Evolutionary conservation across 2,329 filamentous ascomycete genomes (phyloP).

Genomic region (Lasiodiplodia gonubiensis): DNA sequence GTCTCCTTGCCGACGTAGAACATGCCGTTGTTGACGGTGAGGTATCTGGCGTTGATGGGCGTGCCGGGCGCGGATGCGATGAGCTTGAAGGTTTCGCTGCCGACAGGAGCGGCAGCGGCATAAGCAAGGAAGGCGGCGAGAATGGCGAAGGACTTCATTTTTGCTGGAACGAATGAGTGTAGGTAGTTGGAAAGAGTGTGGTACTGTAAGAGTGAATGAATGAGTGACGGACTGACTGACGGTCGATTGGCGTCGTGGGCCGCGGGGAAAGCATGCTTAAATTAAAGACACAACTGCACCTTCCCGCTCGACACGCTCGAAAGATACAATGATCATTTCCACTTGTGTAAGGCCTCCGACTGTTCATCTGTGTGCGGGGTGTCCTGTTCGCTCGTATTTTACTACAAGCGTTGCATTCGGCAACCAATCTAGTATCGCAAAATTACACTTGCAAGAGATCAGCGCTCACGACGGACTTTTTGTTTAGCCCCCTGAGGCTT

Average conservation of each 20-base stretch:
- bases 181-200: not conserved
- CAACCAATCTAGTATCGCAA: not conserved
- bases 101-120: not conserved
- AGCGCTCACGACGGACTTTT: not conserved
- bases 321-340: not conserved
- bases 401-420: not conserved
- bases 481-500: not conserved
- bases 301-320: not conserved
- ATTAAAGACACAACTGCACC: not conserved
- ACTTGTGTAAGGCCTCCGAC: not conserved
- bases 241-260: not conserved
- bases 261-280: not conserved
- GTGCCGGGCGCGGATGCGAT: not conserved
- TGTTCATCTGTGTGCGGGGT: not conserved
- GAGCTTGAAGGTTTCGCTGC: not conserved
- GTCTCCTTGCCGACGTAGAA: slow-evolving; percentile 2
- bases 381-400: not conserved
- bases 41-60: not conserved
- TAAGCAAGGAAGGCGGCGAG: not conserved
- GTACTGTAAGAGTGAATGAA: not conserved
- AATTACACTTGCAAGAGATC: not conserved
- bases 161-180: not conserved
- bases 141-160: slow-evolving; percentile 10
- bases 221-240: not conserved
- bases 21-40: not conserved